Evolutionary conservation across 2,329 filamentous ascomycete species (phyloP), one percentile per base, ranked within the genome.

Genomic region (Fusarium tjaetaba): DNA sequence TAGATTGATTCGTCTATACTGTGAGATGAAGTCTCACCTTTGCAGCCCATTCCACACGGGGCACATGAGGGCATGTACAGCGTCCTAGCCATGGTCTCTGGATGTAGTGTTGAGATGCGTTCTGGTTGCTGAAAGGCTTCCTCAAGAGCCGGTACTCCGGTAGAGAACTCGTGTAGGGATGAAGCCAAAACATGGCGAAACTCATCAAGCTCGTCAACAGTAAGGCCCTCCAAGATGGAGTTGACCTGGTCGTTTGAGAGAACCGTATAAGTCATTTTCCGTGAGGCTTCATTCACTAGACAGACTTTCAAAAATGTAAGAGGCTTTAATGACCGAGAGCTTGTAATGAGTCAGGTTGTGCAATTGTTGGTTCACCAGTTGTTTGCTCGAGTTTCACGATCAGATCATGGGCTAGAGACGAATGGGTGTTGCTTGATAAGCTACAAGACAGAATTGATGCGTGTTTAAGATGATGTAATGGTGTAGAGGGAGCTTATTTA

Each of bases 41-140:
- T 95, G 76, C 94, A 88, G 7, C 90, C 91, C 71, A 93, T 91
- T 34, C 89, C 89, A 13, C 83, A 80, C 0, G 88, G 88, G 66
- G 90, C 90, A 30, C 87, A 89, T 4, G 92, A 92, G 1, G 93
- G 93, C 91, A 94, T 94, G 79, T 94, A 94, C 28, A 94, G 82
- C 5, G 91, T 93, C 24, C 89, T 91, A 36, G 86, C 84, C 45
- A 86, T 86, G 22, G 86, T 88, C 1, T 79, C 80, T 4, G 82
- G 78, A 32, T 87, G 87, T 45, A 85, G 79, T 13, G 89, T 84
- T 1, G 85, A 81, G 15, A 85, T 85, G 38, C 88, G 85, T 63
- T 86, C 83, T 11, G 89, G 90, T 74, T 91, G 89, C 72, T 91
- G 86, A 63, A 88, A 85, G 7, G 86, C 83, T 42, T 81, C 80